These are phyloP conservation scores for Juncus effusus DNA, from an alignment of 176 grass and related monocot genomes.

Conservation along the genomic window DNA sequence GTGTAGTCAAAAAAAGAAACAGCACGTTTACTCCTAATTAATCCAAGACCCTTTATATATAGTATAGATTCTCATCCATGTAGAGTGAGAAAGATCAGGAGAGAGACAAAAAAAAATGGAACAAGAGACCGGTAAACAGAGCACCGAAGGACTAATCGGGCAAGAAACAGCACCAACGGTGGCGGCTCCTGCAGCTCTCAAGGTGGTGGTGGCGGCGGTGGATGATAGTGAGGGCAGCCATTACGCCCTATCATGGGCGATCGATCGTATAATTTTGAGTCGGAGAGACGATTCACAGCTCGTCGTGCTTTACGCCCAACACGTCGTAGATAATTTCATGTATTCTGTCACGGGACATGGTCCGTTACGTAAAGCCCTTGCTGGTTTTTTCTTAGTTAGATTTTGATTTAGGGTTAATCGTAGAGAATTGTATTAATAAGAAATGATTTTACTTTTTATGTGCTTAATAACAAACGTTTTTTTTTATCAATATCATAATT, in stretches of 20 bases:
- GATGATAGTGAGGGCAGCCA: slow-evolving; percentile 85
- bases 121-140: not conserved
- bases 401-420: too few relatives aligned
- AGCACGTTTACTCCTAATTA: not conserved
- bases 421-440: too few relatives aligned
- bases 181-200: slow-evolving; percentile 23
- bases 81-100: not conserved
- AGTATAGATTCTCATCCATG: too few relatives aligned
- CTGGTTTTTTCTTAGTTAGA: not conserved
- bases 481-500: too few relatives aligned
- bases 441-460: too few relatives aligned
- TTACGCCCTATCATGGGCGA: slow-evolving; percentile 59
- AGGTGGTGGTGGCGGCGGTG: slow-evolving; percentile 50
- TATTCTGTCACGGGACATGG: slow-evolving; percentile 62
- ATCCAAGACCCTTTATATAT: not conserved
- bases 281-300: slow-evolving; percentile 23
- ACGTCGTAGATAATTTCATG: slow-evolving; percentile 42
- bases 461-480: too few relatives aligned
- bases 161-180: not conserved
- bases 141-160: slow-evolving; percentile 22
- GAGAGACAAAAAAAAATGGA: slow-evolving; percentile 2
- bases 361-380: not conserved
- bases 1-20: too few relatives aligned
- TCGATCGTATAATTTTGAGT: slow-evolving; percentile 49
- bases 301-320: slow-evolving; percentile 65